Evolutionary conservation across 1,284 basidiomycete genomes (phyloP).

Genomic region (Cryptococcus sp.): DNA sequence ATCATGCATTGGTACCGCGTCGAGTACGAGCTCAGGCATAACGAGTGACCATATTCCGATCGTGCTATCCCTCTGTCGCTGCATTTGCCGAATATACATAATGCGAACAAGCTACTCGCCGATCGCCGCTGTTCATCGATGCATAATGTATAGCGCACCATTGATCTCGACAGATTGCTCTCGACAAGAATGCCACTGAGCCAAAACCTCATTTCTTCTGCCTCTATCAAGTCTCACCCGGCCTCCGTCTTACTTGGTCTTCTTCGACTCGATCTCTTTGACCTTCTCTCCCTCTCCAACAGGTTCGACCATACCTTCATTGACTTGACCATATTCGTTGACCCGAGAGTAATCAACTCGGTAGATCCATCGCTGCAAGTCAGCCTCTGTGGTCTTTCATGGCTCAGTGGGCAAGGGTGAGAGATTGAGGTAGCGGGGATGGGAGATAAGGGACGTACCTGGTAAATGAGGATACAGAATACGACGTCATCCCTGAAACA

Average conservation of each 20-base stretch:
- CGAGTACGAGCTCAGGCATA: too few relatives aligned
- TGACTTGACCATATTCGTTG: conserved; percentile 92
- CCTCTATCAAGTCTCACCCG: too few relatives aligned
- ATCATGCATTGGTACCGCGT: neutral
- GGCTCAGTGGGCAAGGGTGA: neutral
- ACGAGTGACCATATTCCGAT: too few relatives aligned
- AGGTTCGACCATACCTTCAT: conserved; percentile 39
- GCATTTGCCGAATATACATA: too few relatives aligned
- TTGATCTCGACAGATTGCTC: too few relatives aligned
- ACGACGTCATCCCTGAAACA: conserved; percentile 78
- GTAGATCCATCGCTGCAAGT: conserved; percentile 82
- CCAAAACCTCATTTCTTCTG: too few relatives aligned
- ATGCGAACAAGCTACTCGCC: too few relatives aligned
- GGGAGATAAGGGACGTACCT: conserved; percentile 9
- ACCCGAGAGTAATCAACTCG: conserved; percentile 85
- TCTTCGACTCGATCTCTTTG: conserved; percentile 31
- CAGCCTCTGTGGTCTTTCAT: neutral
- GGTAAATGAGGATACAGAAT: conserved; percentile 53
- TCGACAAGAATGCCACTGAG: too few relatives aligned
- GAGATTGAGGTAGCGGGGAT: neutral
- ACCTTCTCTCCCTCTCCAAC: conserved; percentile 21
- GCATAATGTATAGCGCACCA: too few relatives aligned
- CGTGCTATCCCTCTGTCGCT: too few relatives aligned
- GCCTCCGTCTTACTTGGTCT: conserved; percentile 28
- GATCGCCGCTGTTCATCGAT: too few relatives aligned